A percentile compares a stretch with the other conserved stretches of the same genome.
phyloP scores from a whole-genome alignment of 1,284 basidiomycete species.

The Ceratobasidium sp. region DNA sequence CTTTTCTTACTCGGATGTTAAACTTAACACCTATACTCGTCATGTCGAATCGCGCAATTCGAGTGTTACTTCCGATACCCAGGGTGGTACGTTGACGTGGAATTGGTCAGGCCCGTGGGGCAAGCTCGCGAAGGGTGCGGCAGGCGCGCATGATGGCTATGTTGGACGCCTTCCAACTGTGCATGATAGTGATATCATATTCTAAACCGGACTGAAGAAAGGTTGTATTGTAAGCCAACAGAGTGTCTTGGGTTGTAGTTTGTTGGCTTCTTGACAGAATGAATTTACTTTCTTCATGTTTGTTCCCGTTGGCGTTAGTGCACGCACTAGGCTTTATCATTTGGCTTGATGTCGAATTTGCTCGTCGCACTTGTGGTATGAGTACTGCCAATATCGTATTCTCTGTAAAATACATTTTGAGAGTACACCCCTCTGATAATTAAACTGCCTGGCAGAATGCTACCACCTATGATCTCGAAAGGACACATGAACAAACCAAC shows the following conservation, averaged over 20 bases:
- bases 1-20: constrained; percentile 70
- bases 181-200: constrained; percentile 38
- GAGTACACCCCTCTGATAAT: constrained; percentile 38
- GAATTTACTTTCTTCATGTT: neutral
- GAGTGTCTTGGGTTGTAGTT: neutral
- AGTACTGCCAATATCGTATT: constrained; percentile 43
- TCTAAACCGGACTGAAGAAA: constrained; percentile 12
- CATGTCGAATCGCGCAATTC: constrained; percentile 71
- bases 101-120: constrained; percentile 31
- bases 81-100: constrained; percentile 68
- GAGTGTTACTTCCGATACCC: constrained; percentile 70
- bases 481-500: constrained; percentile 39
- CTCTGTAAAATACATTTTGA: constrained; percentile 44
- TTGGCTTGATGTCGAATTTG: too few relatives aligned
- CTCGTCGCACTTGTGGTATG: neutral
- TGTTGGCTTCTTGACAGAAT: neutral
- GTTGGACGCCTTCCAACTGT: constrained; percentile 31
- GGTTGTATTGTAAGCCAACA: neutral
- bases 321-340: too few relatives aligned
- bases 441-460: constrained; percentile 19
- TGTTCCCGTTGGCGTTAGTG: neutral
- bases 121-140: constrained; percentile 35
- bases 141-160: constrained; percentile 34
- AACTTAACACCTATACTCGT: constrained; percentile 73
- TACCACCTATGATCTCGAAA: constrained; percentile 27